Evolutionary conservation across 1,284 basidiomycete genomes (phyloP), one percentile per base, ranked within the genome.

Genomic region (Austroboletus niveus): DNA sequence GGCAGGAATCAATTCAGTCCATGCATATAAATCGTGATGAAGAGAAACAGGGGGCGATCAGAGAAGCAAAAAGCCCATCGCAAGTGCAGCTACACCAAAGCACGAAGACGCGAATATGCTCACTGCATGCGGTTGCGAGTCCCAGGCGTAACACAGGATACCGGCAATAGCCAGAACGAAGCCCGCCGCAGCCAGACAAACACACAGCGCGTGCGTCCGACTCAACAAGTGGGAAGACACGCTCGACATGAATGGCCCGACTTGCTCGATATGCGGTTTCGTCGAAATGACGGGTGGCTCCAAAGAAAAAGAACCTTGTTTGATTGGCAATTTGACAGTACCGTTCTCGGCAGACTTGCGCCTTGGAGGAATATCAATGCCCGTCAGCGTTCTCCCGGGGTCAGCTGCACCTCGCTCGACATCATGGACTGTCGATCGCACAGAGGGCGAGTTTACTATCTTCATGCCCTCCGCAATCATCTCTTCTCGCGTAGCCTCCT

Each of bases 101-200:
- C 72, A 75, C 9, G 60, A 61, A 32, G 70, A 75, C 17, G 74
- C 66, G 34, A 79, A 77, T 35, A 77, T 64, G 39, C 74, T 69
- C 4, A 77, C 75, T 50, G 71, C 71, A 8, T 30, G 47, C 10
- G 79, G 70, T 48, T 80, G 72, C 38, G 65, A 60, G 8, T 72
- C 70, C 82, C 81, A 84, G 4, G 76, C 70, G 53, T 76, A 81
- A 56, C 72, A 73, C 15, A 81, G 10, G 35, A 81, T 76, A 0
- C 82, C 82, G 15, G 69, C 56, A 17, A 82, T 63, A 1, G 75
- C 75, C 15, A 84, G 68, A 1, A 72, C 59, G 56, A 84, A 84
- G 8, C 82, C 82, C n/a, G 72, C 45, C n/a, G 71, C 65, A 11
- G 81, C 68, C 15, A 79, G 64, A 52, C 70, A 56, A 46, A 82